These are phyloP conservation scores for Panellus pusillus DNA, from an alignment of 768 basidiomycete species.

Conservation along the genomic window DNA sequence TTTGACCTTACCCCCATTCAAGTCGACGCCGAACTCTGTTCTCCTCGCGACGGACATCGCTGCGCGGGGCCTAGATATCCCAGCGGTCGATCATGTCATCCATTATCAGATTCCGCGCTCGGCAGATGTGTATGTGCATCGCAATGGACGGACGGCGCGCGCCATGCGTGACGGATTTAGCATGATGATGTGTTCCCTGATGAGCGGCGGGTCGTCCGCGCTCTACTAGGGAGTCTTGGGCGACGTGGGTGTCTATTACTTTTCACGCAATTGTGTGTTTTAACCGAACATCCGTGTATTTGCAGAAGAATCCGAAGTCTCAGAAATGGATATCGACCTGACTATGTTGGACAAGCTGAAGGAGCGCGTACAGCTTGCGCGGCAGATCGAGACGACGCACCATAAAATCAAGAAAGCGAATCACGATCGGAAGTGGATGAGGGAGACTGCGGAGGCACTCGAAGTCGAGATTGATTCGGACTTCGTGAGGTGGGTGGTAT, in stretches of 20 bases:
- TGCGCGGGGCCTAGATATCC: slow-evolving; percentile 92
- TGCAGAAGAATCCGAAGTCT: slow-evolving; percentile 65
- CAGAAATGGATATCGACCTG: slow-evolving; percentile 78
- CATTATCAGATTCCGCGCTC: slow-evolving; percentile 97
- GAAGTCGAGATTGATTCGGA: slow-evolving; percentile 93
- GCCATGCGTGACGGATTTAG: slow-evolving; percentile 88
- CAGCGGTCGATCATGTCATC: slow-evolving; percentile 92
- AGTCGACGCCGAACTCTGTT: slow-evolving; percentile 67
- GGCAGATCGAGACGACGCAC: slow-evolving; percentile 78
- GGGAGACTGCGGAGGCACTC: slow-evolving; percentile 86
- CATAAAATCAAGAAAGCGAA: slow-evolving; percentile 85
- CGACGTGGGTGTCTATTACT: slow-evolving; percentile 56
- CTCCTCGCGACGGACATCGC: slow-evolving; percentile 97
- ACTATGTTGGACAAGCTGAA: slow-evolving; percentile 85
- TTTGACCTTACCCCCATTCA: slow-evolving; percentile 51
- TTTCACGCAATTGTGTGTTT: not conserved
- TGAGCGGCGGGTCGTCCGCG: slow-evolving; percentile 72
- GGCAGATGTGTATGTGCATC: slow-evolving; percentile 91
- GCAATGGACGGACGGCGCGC: slow-evolving; percentile 93
- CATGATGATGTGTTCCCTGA: slow-evolving; percentile 87
- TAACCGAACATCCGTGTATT: slow-evolving; percentile 3
- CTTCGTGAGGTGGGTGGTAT: slow-evolving; percentile 48
- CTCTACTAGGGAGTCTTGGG: slow-evolving; percentile 69
- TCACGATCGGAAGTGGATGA: slow-evolving; percentile 90
- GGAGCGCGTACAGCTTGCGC: slow-evolving; percentile 78